Evolutionary conservation across 83 land plant species (phyloP), one percentile per base, ranked within the genome.

Genomic region (Thuja plicata): DNA sequence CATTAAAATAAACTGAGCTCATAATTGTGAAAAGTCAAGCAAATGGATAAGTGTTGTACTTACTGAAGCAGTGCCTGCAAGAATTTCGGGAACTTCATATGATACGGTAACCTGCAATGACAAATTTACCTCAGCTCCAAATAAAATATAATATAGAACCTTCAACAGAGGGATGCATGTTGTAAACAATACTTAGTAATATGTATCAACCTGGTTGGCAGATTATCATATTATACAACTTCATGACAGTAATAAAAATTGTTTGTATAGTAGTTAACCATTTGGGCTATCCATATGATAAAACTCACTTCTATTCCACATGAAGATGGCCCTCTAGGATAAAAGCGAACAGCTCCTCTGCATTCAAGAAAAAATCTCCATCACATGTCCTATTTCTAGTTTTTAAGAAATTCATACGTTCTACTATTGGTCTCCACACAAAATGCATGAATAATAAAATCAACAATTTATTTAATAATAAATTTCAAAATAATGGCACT

Each of bases 291-390:
- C 46, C 45, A 80, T 80, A 41, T 40, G 45, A 80, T 80, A 21
- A 2, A 80, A 80, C 84, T 80, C 45, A 80, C 84, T 40, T 41
- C 84, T 24, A 80, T 43, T 19, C 84, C 84, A 80, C 84, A 80
- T 80, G 84, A 80, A 41, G 84, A 19, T 80, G 84, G 7, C 13
- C 84, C 84, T 17, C 84, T 80, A 35, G 84, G 84, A 80, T 80
- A 80, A 80, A 80, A 80, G 27, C 84, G 84, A 24, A 80, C 84
- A 80, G 84, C 84, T 41, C 84, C 84, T 80, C 84, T 80, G 84
- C 45, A 27, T 80, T 80, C 84, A 41, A 43, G 41, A 10, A 80
- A 80, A 80, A 80, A 80, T 5, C 41, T 17, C 46, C 11, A 40
- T 80, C 45, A 80, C n/a, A 41, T 35, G n/a, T 38, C 45, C 21